These are phyloP conservation scores for Russula ochroleuca DNA, from an alignment of 768 basidiomycete species.

Conservation along the genomic window DNA sequence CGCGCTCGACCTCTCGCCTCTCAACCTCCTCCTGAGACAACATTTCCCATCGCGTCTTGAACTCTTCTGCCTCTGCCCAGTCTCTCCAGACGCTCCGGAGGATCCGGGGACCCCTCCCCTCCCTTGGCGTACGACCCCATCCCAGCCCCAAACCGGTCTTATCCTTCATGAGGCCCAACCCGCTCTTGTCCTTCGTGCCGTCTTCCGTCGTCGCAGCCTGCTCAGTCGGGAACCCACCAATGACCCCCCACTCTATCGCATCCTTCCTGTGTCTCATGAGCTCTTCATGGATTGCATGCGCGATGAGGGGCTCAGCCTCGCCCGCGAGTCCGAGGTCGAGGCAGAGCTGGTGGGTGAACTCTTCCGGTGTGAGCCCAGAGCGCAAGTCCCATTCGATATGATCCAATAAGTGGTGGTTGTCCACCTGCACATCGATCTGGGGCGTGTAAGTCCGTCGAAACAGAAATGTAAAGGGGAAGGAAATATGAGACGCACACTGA, in stretches of 20 bases:
- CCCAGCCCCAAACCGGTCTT: slow-evolving; percentile 77
- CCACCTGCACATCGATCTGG: slow-evolving; percentile 96
- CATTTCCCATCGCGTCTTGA: slow-evolving; percentile 82
- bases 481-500: slow-evolving; percentile 52
- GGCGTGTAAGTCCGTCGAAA: slow-evolving; percentile 16
- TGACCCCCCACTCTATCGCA: slow-evolving; percentile 89
- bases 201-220: slow-evolving; percentile 33
- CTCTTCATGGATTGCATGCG: slow-evolving; percentile 94
- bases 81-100: slow-evolving; percentile 91
- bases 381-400: slow-evolving; percentile 99
- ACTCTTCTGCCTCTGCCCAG: slow-evolving; percentile 90
- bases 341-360: slow-evolving; percentile 75
- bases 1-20: slow-evolving; percentile 80
- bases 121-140: slow-evolving; percentile 72
- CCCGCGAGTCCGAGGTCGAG: slow-evolving; percentile 83
- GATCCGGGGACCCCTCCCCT: slow-evolving; percentile 74
- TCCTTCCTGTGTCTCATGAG: slow-evolving; percentile 93
- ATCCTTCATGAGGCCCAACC: slow-evolving; percentile 62
- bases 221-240: slow-evolving; percentile 52
- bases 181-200: slow-evolving; percentile 45
- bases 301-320: slow-evolving; percentile 82
- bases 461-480: slow-evolving; percentile 1
- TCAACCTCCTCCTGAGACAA: slow-evolving; percentile 89
- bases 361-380: slow-evolving; percentile 84
- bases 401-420: slow-evolving; percentile 84